Conservation (phyloP, 2,329 filamentous ascomycete genomes). For the Clarireedia hainanense region DNA sequence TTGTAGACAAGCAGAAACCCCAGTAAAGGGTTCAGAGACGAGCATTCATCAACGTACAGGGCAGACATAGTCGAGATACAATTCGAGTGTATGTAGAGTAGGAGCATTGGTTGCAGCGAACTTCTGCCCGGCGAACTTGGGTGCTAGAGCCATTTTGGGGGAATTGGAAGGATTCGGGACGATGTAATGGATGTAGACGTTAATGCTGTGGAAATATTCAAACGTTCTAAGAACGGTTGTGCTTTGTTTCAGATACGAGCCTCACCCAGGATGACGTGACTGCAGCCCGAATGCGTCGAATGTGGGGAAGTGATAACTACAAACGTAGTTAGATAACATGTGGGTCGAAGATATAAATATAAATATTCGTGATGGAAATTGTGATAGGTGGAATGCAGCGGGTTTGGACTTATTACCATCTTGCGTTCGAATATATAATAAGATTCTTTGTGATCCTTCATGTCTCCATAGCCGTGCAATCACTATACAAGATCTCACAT, state of each 20-base stretch:
- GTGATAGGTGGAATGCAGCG: too few species aligned
- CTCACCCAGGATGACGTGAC: background rate
- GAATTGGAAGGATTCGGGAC: background rate
- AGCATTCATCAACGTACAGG: conserved; percentile 34
- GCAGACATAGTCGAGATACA: conserved; percentile 86
- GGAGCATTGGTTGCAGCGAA: conserved; percentile 38
- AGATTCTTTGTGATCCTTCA: too few species aligned
- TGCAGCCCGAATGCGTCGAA: background rate
- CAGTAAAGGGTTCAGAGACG: background rate
- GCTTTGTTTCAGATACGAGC: background rate
- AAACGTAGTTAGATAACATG: too few species aligned
- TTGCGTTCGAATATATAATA: too few species aligned
- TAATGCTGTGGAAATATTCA: too few species aligned
- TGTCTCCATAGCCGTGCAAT: too few species aligned
- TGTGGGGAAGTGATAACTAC: background rate
- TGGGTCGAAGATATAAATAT: too few species aligned
- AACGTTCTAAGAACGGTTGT: too few species aligned
- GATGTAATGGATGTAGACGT: background rate
- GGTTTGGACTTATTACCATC: too few species aligned
- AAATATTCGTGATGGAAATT: too few species aligned
- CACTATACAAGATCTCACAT: too few species aligned
- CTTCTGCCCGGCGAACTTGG: conserved; percentile 68
- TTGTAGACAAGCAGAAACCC: background rate
- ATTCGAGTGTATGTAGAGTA: conserved; percentile 51
- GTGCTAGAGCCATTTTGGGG: conserved; percentile 60